These are phyloP conservation scores for Leccinum rimulosum DNA, from an alignment of 768 basidiomycete species.

Conservation along the genomic window DNA sequence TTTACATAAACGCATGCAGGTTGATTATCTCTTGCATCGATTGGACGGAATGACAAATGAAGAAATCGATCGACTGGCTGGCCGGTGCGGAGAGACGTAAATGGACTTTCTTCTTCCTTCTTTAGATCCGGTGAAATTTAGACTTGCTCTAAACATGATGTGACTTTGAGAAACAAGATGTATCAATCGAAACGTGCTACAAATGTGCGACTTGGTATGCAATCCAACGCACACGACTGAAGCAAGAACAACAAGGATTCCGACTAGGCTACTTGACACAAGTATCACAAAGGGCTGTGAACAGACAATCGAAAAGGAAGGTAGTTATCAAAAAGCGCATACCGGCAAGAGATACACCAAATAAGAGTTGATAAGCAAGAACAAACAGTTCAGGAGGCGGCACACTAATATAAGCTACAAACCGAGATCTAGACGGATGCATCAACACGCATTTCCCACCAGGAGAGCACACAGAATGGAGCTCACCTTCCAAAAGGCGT, in stretches of 20 bases:
- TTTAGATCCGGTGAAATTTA: conserved; percentile 7
- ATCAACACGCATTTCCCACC: conserved; percentile 25
- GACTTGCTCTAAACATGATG: neutral
- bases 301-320: conserved; percentile 2
- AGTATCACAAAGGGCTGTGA: conserved; percentile 1
- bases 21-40: conserved; percentile 91
- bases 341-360: conserved; percentile 11
- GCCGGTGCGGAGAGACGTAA: conserved; percentile 11
- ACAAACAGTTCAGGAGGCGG: conserved; percentile 13
- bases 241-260: conserved; percentile 26
- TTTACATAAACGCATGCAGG: conserved; percentile 43
- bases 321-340: conserved; percentile 3
- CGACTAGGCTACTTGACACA: conserved; percentile 10
- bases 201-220: conserved; percentile 19
- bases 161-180: conserved; percentile 18
- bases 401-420: conserved; percentile 35
- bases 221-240: conserved; percentile 18
- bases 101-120: conserved; percentile 1
- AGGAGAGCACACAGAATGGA: conserved; percentile 15
- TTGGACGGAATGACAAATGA: conserved; percentile 81
- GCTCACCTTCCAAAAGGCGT: conserved; percentile 68
- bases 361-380: conserved; percentile 23
- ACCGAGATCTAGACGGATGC: conserved; percentile 41
- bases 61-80: conserved; percentile 66
- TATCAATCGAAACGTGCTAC: conserved; percentile 23